A percentile compares a stretch with the other conserved stretches of the same genome.
phyloP scores from a whole-genome alignment of 116 monocot genomes.

The Cymodocea nodosa region DNA sequence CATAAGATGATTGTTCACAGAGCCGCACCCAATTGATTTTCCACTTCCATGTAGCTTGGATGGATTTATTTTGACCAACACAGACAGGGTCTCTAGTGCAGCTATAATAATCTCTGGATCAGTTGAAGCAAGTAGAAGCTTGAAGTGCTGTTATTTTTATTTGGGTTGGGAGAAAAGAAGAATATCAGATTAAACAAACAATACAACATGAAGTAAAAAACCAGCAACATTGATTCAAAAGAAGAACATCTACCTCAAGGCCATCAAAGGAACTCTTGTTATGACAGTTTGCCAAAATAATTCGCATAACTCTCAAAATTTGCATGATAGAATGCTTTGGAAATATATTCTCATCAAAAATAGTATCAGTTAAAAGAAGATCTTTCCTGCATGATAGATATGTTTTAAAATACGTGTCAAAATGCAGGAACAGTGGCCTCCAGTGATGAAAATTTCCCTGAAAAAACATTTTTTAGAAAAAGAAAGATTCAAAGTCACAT shows the following conservation, averaged over 20 bases:
- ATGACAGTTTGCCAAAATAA: constrained; percentile 89
- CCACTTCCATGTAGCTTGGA: constrained; percentile 95
- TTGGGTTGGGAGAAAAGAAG: constrained; percentile 1
- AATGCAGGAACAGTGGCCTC: constrained; percentile 95
- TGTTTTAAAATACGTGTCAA: constrained; percentile 95
- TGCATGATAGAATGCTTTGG: constrained; percentile 84
- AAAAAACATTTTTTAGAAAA: constrained; percentile 2
- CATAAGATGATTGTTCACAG: constrained; percentile 65
- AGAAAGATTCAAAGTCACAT: not conserved
- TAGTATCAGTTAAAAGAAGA: constrained; percentile 70
- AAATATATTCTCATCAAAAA: constrained; percentile 57
- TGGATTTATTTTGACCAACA: constrained; percentile 89
- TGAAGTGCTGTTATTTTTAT: constrained; percentile 42
- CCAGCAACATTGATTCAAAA: not conserved
- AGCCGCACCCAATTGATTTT: constrained; percentile 77
- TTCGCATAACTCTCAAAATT: constrained; percentile 94
- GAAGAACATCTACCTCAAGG: constrained; percentile 56
- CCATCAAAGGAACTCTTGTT: constrained; percentile 90
- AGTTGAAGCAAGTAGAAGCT: constrained; percentile 85
- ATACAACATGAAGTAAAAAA: not conserved
- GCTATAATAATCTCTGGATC: constrained; percentile 94
- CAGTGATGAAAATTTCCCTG: constrained; percentile 99
- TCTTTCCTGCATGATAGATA: constrained; percentile 75
- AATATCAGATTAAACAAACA: constrained; percentile 2
- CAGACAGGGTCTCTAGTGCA: constrained; percentile 75